These are phyloP conservation scores for Pinus tabuliformis DNA, from an alignment of 75 land plant genomes.

Conservation along the genomic window DNA sequence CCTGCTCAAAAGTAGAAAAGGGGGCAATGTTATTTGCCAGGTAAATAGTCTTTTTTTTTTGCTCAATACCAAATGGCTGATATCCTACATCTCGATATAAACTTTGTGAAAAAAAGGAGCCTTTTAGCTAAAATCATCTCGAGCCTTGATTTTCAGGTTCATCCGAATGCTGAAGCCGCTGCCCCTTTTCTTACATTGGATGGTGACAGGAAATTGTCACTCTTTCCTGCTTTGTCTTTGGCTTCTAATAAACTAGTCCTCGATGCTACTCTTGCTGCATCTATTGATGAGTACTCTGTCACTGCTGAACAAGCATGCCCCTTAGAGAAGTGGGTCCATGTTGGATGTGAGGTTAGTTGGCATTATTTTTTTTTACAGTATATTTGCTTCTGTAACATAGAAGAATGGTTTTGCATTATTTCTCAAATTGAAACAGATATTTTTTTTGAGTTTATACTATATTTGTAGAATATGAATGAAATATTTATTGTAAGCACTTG, in stretches of 20 bases:
- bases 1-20: slow-evolving; percentile 34
- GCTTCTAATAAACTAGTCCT: slow-evolving; percentile 27
- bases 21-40: slow-evolving; percentile 36
- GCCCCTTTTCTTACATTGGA: slow-evolving; percentile 63
- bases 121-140: neutral
- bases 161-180: slow-evolving; percentile 6
- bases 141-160: slow-evolving; percentile 16
- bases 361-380: neutral
- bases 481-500: too few relatives aligned
- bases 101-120: neutral
- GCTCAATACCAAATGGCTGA: neutral
- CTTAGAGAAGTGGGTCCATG: slow-evolving; percentile 80
- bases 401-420: slow-evolving; percentile 1
- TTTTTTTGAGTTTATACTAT: too few relatives aligned
- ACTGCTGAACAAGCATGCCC: slow-evolving; percentile 49
- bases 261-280: slow-evolving; percentile 13
- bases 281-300: slow-evolving; percentile 17
- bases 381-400: neutral
- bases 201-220: slow-evolving; percentile 44
- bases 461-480: too few relatives aligned
- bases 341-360: slow-evolving; percentile 81
- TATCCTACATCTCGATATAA: neutral
- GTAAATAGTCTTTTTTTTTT: slow-evolving; percentile 12
- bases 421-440: neutral
- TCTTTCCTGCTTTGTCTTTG: slow-evolving; percentile 39